These are phyloP conservation scores for Aegilops tauschii DNA, from an alignment of 176 grass and related monocot genomes.

Conservation along the genomic window DNA sequence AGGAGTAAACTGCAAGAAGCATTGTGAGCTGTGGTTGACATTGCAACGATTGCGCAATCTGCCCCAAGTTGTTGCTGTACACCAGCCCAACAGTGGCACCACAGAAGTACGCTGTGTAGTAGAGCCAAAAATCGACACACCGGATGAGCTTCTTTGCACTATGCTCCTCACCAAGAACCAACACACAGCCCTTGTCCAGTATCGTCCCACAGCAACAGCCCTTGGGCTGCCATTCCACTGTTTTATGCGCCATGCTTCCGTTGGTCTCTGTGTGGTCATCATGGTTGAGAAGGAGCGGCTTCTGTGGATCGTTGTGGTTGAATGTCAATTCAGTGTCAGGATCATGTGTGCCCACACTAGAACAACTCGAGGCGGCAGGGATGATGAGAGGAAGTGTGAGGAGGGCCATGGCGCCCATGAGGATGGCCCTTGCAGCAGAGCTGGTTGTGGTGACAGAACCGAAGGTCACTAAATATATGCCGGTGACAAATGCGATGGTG, in stretches of 20 bases:
- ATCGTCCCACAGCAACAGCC: conserved; percentile 28
- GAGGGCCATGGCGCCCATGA: conserved; percentile 64
- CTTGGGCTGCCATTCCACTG: conserved; percentile 4
- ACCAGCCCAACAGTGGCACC: conserved; percentile 81
- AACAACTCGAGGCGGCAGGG: conserved; percentile 49
- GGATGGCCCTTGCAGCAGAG: conserved; percentile 43
- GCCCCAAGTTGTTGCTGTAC: conserved; percentile 94
- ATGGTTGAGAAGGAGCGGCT: conserved; percentile 23
- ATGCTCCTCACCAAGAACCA: conserved; percentile 69
- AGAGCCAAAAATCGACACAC: conserved; percentile 84
- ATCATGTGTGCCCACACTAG: neutral
- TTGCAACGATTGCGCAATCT: conserved; percentile 75
- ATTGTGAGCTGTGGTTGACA: conserved; percentile 52
- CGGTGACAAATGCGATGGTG: conserved; percentile 67
- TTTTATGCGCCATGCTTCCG: neutral
- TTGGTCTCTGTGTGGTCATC: neutral
- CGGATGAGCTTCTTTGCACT: conserved; percentile 59
- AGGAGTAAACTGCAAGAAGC: conserved; percentile 84
- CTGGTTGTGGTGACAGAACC: conserved; percentile 46
- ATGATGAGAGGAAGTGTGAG: conserved; percentile 63
- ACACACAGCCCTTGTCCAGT: conserved; percentile 37
- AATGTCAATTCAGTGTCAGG: conserved; percentile 12
- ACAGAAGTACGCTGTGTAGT: conserved; percentile 84
- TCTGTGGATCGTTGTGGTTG: conserved; percentile 26
- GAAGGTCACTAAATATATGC: conserved; percentile 70